A percentile compares a stretch with the other conserved stretches of the same genome.
phyloP scores from a whole-genome alignment of 345 rosid species.

The Dipteronia dyeriana region DNA sequence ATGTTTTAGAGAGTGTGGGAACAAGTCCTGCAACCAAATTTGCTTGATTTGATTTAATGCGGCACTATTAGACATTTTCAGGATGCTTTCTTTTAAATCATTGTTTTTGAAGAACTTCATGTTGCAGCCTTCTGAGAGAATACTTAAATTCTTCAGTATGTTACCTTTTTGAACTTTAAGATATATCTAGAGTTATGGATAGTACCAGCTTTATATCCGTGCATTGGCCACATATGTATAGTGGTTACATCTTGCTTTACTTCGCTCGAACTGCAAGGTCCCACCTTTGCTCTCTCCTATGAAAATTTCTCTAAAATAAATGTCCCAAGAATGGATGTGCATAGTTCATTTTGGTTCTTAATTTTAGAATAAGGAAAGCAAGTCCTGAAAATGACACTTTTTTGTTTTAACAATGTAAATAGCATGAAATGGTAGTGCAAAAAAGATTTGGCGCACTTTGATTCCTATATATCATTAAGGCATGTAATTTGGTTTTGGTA shows the following conservation, averaged over 20 bases:
- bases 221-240: background rate
- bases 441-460: background rate
- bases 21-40: too few relatives aligned
- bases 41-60: too few relatives aligned
- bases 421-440: background rate
- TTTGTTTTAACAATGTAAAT: background rate
- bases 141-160: too few relatives aligned
- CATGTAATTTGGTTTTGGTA: background rate
- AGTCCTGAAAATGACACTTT: background rate
- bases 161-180: too few relatives aligned
- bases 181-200: too few relatives aligned
- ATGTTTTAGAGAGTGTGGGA: too few relatives aligned
- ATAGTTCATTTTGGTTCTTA: background rate
- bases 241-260: background rate
- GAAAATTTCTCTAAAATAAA: background rate
- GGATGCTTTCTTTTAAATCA: too few relatives aligned
- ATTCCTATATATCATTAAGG: slow-evolving; percentile 5
- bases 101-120: too few relatives aligned
- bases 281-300: background rate
- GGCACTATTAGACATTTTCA: too few relatives aligned
- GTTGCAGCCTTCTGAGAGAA: too few relatives aligned
- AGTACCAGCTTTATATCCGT: too few relatives aligned
- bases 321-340: background rate
- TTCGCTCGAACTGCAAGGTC: background rate
- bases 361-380: background rate